A percentile compares a stretch with the other conserved stretches of the same genome.
Conservation (phyloP, 1,139 yeast genomes). For the Ogataea hybrid region DNA sequence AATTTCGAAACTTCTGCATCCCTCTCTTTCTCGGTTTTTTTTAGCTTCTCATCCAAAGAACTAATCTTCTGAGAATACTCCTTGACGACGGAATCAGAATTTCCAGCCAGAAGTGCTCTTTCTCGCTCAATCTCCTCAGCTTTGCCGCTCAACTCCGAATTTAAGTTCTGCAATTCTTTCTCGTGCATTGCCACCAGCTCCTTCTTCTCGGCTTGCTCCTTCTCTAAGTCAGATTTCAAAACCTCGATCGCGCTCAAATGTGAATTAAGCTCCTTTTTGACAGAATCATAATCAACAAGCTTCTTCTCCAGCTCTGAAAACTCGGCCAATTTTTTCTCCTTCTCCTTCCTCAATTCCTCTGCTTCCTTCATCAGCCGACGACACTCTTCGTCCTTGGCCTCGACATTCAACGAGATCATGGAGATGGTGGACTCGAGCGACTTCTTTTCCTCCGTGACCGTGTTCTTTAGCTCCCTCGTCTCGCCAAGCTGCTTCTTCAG, state of each 20-base stretch:
- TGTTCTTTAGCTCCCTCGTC: slow-evolving; percentile 30
- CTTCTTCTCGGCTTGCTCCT: slow-evolving; percentile 19
- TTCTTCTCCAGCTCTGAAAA: slow-evolving; percentile 15
- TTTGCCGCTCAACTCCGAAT: slow-evolving; percentile 34
- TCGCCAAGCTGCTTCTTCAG: slow-evolving; percentile 23
- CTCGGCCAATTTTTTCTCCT: slow-evolving; percentile 16
- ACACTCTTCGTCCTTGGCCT: slow-evolving; percentile 30
- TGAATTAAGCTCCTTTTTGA: background rate
- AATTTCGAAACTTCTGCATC: slow-evolving; percentile 10
- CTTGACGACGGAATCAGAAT: slow-evolving; percentile 46
- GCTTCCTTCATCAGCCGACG: slow-evolving; percentile 19
- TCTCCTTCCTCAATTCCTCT: slow-evolving; percentile 14
- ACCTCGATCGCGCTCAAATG: background rate
- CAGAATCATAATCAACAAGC: background rate
- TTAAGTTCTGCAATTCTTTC: slow-evolving; percentile 26
- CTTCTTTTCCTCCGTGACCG: slow-evolving; percentile 22
- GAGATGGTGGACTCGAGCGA: slow-evolving; percentile 30
- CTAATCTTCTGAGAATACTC: slow-evolving; percentile 49
- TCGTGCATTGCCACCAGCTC: slow-evolving; percentile 23
- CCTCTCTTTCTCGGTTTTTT: slow-evolving; percentile 20
- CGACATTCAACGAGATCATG: slow-evolving; percentile 33
- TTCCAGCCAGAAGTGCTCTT: slow-evolving; percentile 44
- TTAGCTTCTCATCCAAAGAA: slow-evolving; percentile 32
- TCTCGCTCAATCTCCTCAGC: slow-evolving; percentile 49
- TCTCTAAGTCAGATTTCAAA: slow-evolving; percentile 10